phyloP scores from a whole-genome alignment of 2,329 filamentous ascomycete genomes.

The Fulvia fulva region DNA sequence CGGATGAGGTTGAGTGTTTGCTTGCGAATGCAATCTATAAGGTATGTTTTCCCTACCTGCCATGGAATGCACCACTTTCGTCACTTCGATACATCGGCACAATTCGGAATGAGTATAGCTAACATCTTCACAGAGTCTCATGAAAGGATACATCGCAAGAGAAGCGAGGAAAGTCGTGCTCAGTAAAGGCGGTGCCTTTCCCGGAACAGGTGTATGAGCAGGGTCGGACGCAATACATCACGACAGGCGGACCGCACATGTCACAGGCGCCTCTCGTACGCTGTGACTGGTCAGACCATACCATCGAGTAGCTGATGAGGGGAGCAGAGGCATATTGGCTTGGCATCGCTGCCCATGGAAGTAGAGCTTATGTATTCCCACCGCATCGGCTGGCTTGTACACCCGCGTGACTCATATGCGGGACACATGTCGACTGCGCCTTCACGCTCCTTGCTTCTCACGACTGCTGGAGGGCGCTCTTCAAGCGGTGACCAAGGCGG shows the following conservation, averaged over 20 bases:
- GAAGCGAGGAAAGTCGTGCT: constrained; percentile 87
- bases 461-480: neutral
- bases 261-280: neutral
- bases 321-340: constrained; percentile 11
- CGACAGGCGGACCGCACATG: neutral
- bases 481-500: too few relatives aligned
- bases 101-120: constrained; percentile 5
- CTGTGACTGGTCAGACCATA: neutral
- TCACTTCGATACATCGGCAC: constrained; percentile 3
- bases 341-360: constrained; percentile 3
- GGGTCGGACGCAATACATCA: neutral
- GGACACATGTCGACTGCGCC: neutral
- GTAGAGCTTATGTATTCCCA: constrained; percentile 1
- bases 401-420: neutral
- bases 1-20: constrained; percentile 92
- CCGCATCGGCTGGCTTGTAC: neutral
- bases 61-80: constrained; percentile 10
- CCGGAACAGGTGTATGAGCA: constrained; percentile 68
- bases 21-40: constrained; percentile 98
- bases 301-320: neutral
- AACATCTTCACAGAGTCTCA: constrained; percentile 61
- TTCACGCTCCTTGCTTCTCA: neutral
- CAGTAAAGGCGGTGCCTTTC: constrained; percentile 85
- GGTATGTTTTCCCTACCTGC: constrained; percentile 47
- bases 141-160: constrained; percentile 97